Conservation (phyloP, 2,329 filamentous ascomycete genomes). For the Niveomyces coronatus region DNA sequence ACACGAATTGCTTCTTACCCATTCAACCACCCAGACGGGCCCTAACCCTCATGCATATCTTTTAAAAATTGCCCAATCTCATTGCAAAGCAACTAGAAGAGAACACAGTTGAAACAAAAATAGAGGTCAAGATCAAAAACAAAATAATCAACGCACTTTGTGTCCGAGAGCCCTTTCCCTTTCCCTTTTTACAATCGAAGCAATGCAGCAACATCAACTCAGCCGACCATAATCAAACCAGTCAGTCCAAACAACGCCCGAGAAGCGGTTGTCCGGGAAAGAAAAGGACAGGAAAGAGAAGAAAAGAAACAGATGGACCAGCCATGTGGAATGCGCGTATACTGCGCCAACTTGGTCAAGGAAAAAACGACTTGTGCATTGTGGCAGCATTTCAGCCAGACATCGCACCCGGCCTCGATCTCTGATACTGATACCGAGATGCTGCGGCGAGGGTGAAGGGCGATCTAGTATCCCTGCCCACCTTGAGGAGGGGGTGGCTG, state of each 20-base stretch:
- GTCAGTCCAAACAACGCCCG: not conserved
- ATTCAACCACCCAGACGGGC: not conserved
- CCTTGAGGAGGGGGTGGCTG: constrained; percentile 25
- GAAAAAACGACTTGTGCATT: too few species aligned
- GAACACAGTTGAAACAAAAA: constrained; percentile 2
- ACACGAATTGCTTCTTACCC: not conserved
- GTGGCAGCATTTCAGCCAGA: too few species aligned
- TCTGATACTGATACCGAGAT: not conserved
- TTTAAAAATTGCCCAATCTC: constrained; percentile 4
- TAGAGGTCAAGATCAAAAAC: constrained; percentile 9
- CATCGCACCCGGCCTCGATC: not conserved
- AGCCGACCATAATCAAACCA: constrained; percentile 5
- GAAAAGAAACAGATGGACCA: constrained; percentile 3
- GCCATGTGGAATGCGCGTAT: constrained; percentile 4
- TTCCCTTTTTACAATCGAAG: constrained; percentile 5
- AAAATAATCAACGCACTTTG: constrained; percentile 3
- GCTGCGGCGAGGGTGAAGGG: not conserved
- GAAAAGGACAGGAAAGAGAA: not conserved
- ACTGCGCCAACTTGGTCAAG: too few species aligned
- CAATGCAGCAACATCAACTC: constrained; percentile 7
- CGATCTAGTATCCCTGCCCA: constrained; percentile 31
- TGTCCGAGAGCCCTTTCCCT: constrained; percentile 1
- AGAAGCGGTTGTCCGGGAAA: not conserved
- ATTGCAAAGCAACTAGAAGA: constrained; percentile 5
- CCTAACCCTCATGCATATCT: not conserved